Evolutionary conservation across 805 yeast species (phyloP), one percentile per base, ranked within the genome.

Genomic region (Kodamaea restingae): DNA sequence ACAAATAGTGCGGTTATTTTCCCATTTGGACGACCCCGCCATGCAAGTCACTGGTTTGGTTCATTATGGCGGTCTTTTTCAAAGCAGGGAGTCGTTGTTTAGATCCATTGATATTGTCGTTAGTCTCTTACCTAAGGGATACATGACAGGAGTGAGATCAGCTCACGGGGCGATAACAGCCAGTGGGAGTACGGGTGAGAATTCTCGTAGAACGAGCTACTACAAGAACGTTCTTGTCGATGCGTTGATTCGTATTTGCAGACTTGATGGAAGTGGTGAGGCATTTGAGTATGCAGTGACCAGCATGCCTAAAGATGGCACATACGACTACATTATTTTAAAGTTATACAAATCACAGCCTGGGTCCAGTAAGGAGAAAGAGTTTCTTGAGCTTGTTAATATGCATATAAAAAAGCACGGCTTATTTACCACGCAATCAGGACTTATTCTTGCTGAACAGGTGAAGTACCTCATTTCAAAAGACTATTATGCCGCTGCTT

Each of bases 381-480:
- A 46, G 7, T 63, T 50, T 37, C 39, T 63, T n/a, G 43, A 43
- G 14, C 38, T 52, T 8, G 48, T 61, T 11, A 61, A 58, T 38
- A 24, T 32, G 8, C 55, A 50, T 31, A 40, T 56, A 12, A 18
- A 18, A 9, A 15, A 31, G 2, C 11, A 17, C 9, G 36, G 40
- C 4, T 29, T 44, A 5, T 38, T 26, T 30, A 49, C 49, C 32
- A 58, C 86, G 2, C 75, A 83, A 32, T 76, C 77, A 49, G 81
- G 84, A 0, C 62, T 75, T 40, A 60, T 83, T 44, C 60, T 84
- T 20, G 63, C 73, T 10, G 74, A 75, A 47, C 95, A 87, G 58
- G 78, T 84, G 1, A 69, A 71, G 46, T 84, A 80, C 51, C 65
- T 87, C 39, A 60, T 81, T 4, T 52, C 72, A 6, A 82, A 81